These are phyloP conservation scores for Oryza glumipatula DNA, from an alignment of 176 grass and related monocot genomes.

Conservation along the genomic window DNA sequence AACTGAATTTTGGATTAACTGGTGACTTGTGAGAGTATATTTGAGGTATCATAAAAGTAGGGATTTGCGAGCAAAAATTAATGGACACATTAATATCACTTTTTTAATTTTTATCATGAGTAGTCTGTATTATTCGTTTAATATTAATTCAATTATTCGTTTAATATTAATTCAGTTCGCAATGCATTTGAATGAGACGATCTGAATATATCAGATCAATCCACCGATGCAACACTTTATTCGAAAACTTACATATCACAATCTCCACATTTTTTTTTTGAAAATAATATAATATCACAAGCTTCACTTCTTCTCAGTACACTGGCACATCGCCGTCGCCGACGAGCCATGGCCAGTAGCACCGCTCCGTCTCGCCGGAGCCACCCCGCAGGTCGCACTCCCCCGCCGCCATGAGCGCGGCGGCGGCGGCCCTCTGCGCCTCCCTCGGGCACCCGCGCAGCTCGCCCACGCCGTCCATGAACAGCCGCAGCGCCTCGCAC, in stretches of 20 bases:
- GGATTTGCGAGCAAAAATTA: no score
- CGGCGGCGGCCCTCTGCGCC: conserved; percentile 1
- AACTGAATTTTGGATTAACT: no score
- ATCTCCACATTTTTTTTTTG: no score
- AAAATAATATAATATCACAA: no score
- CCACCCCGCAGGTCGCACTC: conserved; percentile 20
- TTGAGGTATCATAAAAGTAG: no score
- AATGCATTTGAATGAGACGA: no score
- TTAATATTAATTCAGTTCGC: no score
- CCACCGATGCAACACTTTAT: not conserved
- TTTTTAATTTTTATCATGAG: no score
- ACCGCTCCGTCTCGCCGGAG: not conserved
- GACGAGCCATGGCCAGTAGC: not conserved
- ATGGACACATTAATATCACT: no score
- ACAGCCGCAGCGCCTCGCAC: conserved; percentile 26
- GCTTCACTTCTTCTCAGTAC: not conserved
- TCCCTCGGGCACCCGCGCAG: conserved; percentile 12
- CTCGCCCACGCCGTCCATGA: conserved; percentile 20
- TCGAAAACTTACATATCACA: not conserved
- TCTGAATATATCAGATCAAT: not conserved
- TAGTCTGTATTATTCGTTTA: no score
- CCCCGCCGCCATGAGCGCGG: not conserved
- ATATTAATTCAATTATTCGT: no score
- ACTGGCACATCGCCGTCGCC: not conserved
- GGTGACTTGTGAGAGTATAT: no score